Base-by-base conservation (phyloP, 164 flowering plant species). In the Taxillus chinensis region DNA sequence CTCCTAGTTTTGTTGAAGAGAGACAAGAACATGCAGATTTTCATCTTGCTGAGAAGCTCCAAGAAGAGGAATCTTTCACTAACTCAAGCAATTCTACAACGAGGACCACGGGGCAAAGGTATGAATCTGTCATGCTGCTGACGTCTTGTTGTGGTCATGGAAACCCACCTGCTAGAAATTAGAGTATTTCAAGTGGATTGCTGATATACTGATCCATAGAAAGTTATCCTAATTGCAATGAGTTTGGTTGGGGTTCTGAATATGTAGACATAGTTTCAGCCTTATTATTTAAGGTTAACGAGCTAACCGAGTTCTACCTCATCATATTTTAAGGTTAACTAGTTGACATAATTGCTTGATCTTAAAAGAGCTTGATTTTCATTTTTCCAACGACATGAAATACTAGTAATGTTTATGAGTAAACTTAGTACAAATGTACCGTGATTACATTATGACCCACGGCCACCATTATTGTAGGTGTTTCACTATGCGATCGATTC, bases 21-120 rank as follows among this genome's bases (percentile, higher is more conserved):
- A 89, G 99, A 66, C 95, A 79, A 76, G 90, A 93, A 58, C 99
- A 93, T 71, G 78, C 76, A 49, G 96, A 90, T 71, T 93, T 84
- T 69, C 97, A 93, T 77, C 69, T 85, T 61, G 97, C 99, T 9
- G 85, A 90, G 74, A 80, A 71, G 77, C 83, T 93, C 73, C 97
- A 93, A 69, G 72, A 75, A 64, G 84, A 81, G 71, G 89, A 84
- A 75, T 77, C 93, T 27, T 60, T 53, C 54, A 58, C 39, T 39
- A 62, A 27, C 42, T 45, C 69, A 7, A 67, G 70, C 70, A 64
- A 37, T 66, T 55, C 39, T 42, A 42, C 37, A 45, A 77, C 16
- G 45, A 66, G 55, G 62, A 42, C 37, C 45, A 77, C 16, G 45
- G 65, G 55, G 62, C 75, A 66, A 45, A 82, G 90, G 90, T 88